Evolutionary conservation across 371 early-diverging fungal species (phyloP).

Genomic region (Mucor sp.): DNA sequence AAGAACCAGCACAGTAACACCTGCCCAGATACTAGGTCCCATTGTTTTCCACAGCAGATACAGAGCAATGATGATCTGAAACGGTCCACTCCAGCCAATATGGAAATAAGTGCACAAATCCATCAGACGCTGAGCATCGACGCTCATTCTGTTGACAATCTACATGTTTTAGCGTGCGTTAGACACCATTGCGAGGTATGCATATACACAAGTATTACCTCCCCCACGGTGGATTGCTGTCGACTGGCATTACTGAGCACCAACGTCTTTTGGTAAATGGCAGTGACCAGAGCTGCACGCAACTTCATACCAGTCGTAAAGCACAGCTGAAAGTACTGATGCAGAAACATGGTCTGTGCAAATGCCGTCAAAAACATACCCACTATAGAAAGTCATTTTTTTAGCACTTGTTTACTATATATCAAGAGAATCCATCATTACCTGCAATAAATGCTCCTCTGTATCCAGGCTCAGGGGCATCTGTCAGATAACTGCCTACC

Average conservation of each 20-base stretch:
- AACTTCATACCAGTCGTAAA: conserved; percentile 80
- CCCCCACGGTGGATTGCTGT: conserved; percentile 82
- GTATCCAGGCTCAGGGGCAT: conserved; percentile 58
- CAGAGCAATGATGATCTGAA: conserved; percentile 85
- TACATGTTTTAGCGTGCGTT: neutral
- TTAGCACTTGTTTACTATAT: too few species aligned
- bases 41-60: conserved; percentile 81
- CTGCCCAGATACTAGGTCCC: conserved; percentile 86
- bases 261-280: conserved; percentile 89
- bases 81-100: conserved; percentile 86
- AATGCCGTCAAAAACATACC: conserved; percentile 84
- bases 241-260: conserved; percentile 80
- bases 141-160: conserved; percentile 92
- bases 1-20: conserved; percentile 82
- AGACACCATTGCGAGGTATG: neutral
- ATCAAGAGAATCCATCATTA: neutral
- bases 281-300: conserved; percentile 81
- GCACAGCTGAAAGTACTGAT: conserved; percentile 89
- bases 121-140: conserved; percentile 82
- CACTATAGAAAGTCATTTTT: neutral
- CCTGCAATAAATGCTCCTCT: conserved; percentile 63
- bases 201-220: conserved; percentile 1
- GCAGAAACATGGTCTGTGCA: conserved; percentile 84
- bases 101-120: conserved; percentile 78
- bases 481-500: conserved; percentile 59